phyloP scores from a whole-genome alignment of 257 asterid species.

The Eucommia ulmoides region DNA sequence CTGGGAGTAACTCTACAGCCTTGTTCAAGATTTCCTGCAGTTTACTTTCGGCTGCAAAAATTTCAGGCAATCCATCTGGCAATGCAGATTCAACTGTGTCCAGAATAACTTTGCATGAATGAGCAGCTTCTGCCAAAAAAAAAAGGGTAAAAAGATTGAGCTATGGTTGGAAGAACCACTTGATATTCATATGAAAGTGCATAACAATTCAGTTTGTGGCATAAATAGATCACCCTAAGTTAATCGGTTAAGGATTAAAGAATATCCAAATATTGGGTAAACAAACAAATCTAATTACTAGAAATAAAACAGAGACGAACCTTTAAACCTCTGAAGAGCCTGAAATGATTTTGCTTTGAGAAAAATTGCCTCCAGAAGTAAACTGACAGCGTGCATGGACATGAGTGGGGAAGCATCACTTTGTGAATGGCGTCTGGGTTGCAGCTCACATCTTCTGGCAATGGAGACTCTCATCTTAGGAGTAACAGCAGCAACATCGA shows the following conservation, averaged over 20 bases:
- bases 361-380: conserved; percentile 77
- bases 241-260: no score
- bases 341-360: conserved; percentile 82
- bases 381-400: conserved; percentile 91
- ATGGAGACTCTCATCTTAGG: conserved; percentile 55
- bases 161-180: no score
- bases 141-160: no score
- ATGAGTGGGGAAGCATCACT: conserved; percentile 51
- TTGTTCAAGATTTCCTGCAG: conserved; percentile 58
- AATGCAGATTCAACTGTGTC: conserved; percentile 70
- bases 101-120: conserved; percentile 62
- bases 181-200: neutral
- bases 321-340: conserved; percentile 71
- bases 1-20: conserved; percentile 83
- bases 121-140: conserved; percentile 65
- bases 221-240: no score
- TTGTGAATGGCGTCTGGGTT: conserved; percentile 64
- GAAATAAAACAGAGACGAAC: conserved; percentile 23
- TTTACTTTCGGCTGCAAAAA: conserved; percentile 45
- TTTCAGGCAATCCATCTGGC: conserved; percentile 65
- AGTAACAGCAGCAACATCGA: conserved; percentile 63
- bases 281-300: neutral
- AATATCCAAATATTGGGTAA: conserved; percentile 2
- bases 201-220: no score
- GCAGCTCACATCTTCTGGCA: conserved; percentile 41